phyloP scores from a whole-genome alignment of 2,329 filamentous ascomycete species.

The Chaetomiaceae sp. region DNA sequence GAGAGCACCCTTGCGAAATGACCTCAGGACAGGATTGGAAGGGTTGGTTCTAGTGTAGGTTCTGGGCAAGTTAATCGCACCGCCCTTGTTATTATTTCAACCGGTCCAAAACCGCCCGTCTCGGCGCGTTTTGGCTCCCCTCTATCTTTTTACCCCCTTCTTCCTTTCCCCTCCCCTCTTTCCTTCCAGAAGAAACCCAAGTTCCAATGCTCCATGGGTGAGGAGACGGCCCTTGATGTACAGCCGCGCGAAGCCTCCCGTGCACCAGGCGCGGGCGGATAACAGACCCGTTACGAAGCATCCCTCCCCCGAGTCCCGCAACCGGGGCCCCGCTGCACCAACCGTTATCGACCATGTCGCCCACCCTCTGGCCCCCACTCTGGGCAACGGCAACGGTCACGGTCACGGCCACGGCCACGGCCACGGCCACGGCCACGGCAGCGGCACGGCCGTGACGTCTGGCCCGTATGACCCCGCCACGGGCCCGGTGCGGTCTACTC shows the following conservation, averaged over 20 bases:
- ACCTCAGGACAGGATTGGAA: background rate
- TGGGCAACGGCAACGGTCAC: slow-evolving; percentile 4
- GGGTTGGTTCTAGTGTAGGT: too few relatives aligned
- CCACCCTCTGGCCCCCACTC: too few relatives aligned
- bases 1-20: slow-evolving; percentile 2
- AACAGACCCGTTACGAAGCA: slow-evolving; percentile 7
- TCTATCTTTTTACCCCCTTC: background rate
- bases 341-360: too few relatives aligned
- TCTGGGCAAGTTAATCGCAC: too few relatives aligned
- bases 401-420: slow-evolving; percentile 5
- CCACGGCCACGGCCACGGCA: slow-evolving; percentile 3
- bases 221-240: slow-evolving; percentile 24
- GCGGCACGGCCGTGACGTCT: background rate
- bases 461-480: background rate
- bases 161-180: background rate
- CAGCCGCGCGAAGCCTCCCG: slow-evolving; percentile 23
- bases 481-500: slow-evolving; percentile 31
- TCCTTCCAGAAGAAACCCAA: background rate
- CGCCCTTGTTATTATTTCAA: slow-evolving; percentile 10
- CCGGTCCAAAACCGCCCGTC: background rate
- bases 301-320: slow-evolving; percentile 8
- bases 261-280: slow-evolving; percentile 23
- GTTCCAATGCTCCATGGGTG: slow-evolving; percentile 21
- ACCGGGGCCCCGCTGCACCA: slow-evolving; percentile 10
- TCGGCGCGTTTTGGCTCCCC: too few relatives aligned